A percentile compares a stretch with the other conserved stretches of the same genome.
These are phyloP conservation scores for Exophiala bonariae DNA, from an alignment of 2,329 filamentous ascomycete genomes.

Conservation along the genomic window DNA sequence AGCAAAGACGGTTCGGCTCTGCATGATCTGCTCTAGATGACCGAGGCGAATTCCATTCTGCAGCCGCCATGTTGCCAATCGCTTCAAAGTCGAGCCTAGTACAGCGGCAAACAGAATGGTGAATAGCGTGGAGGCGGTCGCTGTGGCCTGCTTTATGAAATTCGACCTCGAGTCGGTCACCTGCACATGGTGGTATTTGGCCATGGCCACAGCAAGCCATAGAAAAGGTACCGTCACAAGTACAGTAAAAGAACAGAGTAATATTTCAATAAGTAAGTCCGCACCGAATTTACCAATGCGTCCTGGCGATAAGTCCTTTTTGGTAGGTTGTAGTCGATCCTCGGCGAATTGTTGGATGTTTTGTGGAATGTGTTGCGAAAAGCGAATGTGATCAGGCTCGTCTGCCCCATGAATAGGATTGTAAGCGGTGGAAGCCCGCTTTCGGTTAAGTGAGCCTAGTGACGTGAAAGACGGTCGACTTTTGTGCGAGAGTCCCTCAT, in stretches of 20 bases:
- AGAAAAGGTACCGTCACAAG: constrained; percentile 13
- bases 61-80: constrained; percentile 20
- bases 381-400: constrained; percentile 1
- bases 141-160: constrained; percentile 13
- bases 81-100: constrained; percentile 20
- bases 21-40: constrained; percentile 25
- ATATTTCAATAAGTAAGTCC: constrained; percentile 17
- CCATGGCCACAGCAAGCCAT: constrained; percentile 15
- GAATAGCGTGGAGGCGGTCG: constrained; percentile 22
- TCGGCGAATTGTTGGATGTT: background rate
- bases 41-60: constrained; percentile 22
- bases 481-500: background rate
- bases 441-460: constrained; percentile 6
- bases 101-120: constrained; percentile 26
- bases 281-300: constrained; percentile 15
- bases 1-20: constrained; percentile 23
- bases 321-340: background rate
- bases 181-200: constrained; percentile 5
- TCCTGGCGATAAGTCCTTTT: constrained; percentile 1
- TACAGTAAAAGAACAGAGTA: constrained; percentile 13
- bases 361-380: background rate
- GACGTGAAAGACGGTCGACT: background rate
- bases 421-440: constrained; percentile 9
- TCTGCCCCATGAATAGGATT: constrained; percentile 10
- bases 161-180: constrained; percentile 11